Percentiles rank a stretch among this genome's conserved stretches.
These are phyloP conservation scores for Arthrobotrys iridis DNA, from an alignment of 2,329 filamentous ascomycete genomes.

Conservation along the genomic window DNA sequence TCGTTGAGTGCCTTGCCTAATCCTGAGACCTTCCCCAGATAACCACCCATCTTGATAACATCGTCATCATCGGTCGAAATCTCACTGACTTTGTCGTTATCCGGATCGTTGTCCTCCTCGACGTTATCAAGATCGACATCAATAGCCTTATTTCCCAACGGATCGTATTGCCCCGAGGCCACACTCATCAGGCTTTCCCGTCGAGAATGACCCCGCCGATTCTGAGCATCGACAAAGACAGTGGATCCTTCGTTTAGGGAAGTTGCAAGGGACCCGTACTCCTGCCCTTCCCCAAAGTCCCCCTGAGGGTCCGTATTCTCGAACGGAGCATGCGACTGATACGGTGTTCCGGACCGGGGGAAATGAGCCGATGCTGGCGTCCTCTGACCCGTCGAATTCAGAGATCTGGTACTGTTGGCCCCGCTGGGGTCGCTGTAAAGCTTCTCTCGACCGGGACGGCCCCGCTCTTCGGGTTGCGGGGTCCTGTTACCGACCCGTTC, in stretches of 20 bases:
- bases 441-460: slow-evolving; percentile 18
- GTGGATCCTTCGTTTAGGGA: slow-evolving; percentile 47
- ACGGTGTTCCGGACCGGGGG: slow-evolving; percentile 17
- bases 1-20: slow-evolving; percentile 48
- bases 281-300: slow-evolving; percentile 39
- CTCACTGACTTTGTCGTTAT: slow-evolving; percentile 48
- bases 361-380: slow-evolving; percentile 44
- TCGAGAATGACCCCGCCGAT: slow-evolving; percentile 35
- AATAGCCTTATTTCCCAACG: slow-evolving; percentile 20
- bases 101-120: slow-evolving; percentile 24
- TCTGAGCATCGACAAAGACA: slow-evolving; percentile 39
- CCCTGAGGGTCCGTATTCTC: slow-evolving; percentile 31
- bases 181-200: slow-evolving; percentile 49
- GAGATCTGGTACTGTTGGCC: slow-evolving; percentile 40
- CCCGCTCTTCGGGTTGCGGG: slow-evolving; percentile 43
- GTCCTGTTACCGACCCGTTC: slow-evolving; percentile 37
- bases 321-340: slow-evolving; percentile 39
- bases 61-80: slow-evolving; percentile 53
- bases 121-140: slow-evolving; percentile 42
- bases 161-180: slow-evolving; percentile 42
- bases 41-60: slow-evolving; percentile 48
- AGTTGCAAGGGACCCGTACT: slow-evolving; percentile 37
- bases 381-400: slow-evolving; percentile 40
- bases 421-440: slow-evolving; percentile 35
- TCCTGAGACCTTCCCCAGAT: slow-evolving; percentile 52